These are phyloP conservation scores for Lentinula edodes DNA, from an alignment of 768 basidiomycete genomes.

Conservation along the genomic window DNA sequence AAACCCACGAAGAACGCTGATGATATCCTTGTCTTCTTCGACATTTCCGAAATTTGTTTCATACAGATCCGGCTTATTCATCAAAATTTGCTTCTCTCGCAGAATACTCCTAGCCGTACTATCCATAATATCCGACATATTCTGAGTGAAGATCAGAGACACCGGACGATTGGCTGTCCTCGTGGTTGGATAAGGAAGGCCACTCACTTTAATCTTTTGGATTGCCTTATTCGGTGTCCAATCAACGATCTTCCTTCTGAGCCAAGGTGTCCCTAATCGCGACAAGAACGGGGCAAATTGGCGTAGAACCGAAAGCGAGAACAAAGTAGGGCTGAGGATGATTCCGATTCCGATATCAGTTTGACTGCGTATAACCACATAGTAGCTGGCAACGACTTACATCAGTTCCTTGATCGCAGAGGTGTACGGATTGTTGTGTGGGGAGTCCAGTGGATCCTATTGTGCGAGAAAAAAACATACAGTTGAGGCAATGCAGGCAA, in stretches of 20 bases:
- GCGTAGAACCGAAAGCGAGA: constrained; percentile 37
- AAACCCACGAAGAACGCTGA: constrained; percentile 37
- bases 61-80: constrained; percentile 12
- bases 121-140: constrained; percentile 46
- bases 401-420: constrained; percentile 40
- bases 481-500: not conserved
- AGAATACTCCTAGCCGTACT: constrained; percentile 35
- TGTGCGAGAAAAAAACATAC: not conserved
- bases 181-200: too few species aligned
- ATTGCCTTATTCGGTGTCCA: constrained; percentile 31
- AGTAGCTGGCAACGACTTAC: constrained; percentile 19
- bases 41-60: not conserved
- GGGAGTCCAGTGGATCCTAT: constrained; percentile 34
- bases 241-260: constrained; percentile 39
- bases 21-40: constrained; percentile 36
- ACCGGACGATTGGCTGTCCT: too few species aligned
- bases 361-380: too few species aligned
- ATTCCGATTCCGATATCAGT: not conserved
- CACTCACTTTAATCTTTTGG: constrained; percentile 28
- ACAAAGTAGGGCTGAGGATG: constrained; percentile 36
- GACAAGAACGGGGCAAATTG: constrained; percentile 40
- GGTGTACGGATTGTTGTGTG: constrained; percentile 37
- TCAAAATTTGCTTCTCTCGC: constrained; percentile 26
- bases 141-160: not conserved
- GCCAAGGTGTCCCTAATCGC: constrained; percentile 32